Evolutionary conservation across 116 monocot genomes (phyloP), one percentile per base, ranked within the genome.

Genomic region (Dioscorea cayenensis): DNA sequence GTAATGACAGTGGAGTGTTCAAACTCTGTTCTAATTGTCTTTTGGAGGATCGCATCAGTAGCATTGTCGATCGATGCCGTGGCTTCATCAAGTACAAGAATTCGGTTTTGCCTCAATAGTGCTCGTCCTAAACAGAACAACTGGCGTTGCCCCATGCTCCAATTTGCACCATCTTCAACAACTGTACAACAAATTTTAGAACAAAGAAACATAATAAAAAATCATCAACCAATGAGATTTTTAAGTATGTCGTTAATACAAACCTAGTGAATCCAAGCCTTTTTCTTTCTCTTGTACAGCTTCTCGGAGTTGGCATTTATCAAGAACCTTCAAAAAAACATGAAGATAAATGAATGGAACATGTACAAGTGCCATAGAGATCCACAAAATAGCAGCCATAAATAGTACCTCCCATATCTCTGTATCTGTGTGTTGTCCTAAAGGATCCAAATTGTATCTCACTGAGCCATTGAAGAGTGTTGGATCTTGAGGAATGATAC

Each of bases 1-100:
- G 90, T 87, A 21, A 90, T 80, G 63, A 86, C 84, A 2, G 90
- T 90, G 60, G 75, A 87, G 21, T 76, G 73, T 25, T 63, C 73
- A 60, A 87, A 87, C 72, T 90, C 87, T 12, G 68, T 76, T 78
- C 87, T 77, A 77, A 90, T 85, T 25, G 87, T 90, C 73, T 77
- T 90, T 32, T 90, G 90, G 69, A 90, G 80, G 32, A 90, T 76
- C 11, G 78, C 80, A 68, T 90, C 90, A 0, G 90, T 90, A 50
- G 87, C 78, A 70, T 84, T 90, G 75, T 90, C 90, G 12, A 90
- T 87, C 4, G 90, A 90, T 69, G 90, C 90, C 35, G 90, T 90
- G 63, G 90, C 90, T 70, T 90, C 90, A 77, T 90, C 90, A 50
- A 90, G 82, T 23, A 87, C 84, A 37, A 90, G 73, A 48, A 90